Evolutionary conservation across 805 yeast species (phyloP), one percentile per base, ranked within the genome.

Genomic region (Saturnispora dispora): DNA sequence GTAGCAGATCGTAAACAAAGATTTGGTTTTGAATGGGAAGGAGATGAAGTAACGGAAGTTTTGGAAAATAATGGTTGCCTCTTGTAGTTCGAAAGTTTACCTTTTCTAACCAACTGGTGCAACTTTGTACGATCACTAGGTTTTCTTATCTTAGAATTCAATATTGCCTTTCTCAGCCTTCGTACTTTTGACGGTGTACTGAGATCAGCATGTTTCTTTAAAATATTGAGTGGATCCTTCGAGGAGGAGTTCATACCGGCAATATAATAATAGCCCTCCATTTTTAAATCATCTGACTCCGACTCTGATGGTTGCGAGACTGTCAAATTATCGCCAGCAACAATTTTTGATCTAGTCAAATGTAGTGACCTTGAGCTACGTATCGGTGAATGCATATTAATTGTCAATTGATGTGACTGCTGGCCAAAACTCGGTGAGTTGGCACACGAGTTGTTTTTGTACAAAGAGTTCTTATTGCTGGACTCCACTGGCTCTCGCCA

Each of bases 401-500:
- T 27, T 20, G 33, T 25, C 7, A 42, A 23, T 27, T 20, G 27
- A 27, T 8, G 15, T 4, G 32, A 7, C n/a, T 23, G 22, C 6
- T 15, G 35, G 27, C 35, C n/a, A n/a, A 22, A 42, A n/a, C 10
- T 28, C 1, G 3, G 15, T 27, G 33, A 7, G 10, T 23, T 42
- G 4, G 25, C 17, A 11, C 7, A n/a, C 7, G 45, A 27, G 10
- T 5, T 28, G n/a, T 6, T 8, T 42, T 3, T 22, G n/a, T 25
- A 9, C 4, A 17, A 9, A n/a, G 41, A 8, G 17, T 18, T 11
- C 22, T 45, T 23, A 32, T 20, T 28, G 17, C 8, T 37, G 9
- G 9, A 32, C 17, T 43, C 45, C n/a, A 20, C 25, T 10, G 33
- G 32, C 18, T 37, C 28, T 11, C 50, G 33, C 80, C 80, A 76